A percentile compares a stretch with the other conserved stretches of the same genome.
Conservation (phyloP, 768 basidiomycete species). For the Tephrocybe rancida region DNA sequence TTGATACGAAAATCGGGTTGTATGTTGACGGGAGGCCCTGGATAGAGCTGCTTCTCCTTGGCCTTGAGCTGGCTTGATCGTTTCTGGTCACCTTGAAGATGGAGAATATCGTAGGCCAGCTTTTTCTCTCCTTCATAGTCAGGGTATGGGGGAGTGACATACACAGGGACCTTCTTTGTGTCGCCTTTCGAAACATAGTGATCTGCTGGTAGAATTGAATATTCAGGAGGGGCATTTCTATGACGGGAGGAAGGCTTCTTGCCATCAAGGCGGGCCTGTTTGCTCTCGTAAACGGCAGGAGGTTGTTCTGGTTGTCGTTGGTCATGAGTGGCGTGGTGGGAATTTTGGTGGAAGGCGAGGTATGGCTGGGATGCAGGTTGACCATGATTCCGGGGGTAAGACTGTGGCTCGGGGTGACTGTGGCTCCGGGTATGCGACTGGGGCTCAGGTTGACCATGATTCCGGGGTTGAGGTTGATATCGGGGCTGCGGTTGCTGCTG, state of each 20-base stretch:
- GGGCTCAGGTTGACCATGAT: constrained; percentile 10
- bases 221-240: constrained; percentile 12
- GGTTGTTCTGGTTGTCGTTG: background rate
- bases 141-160: background rate
- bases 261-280: constrained; percentile 1
- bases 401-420: too few relatives aligned
- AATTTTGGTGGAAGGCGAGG: background rate
- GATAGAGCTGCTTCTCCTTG: constrained; percentile 1
- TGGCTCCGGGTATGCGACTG: background rate
- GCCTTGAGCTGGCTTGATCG: background rate
- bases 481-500: constrained; percentile 2
- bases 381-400: constrained; percentile 1
- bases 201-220: constrained; percentile 9
- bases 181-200: background rate
- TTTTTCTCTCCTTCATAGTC: background rate
- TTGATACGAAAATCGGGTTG: constrained; percentile 10
- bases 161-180: background rate
- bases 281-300: background rate
- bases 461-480: background rate
- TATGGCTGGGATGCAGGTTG: constrained; percentile 8
- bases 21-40: constrained; percentile 1
- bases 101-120: background rate
- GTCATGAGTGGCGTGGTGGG: background rate
- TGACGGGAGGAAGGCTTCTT: background rate
- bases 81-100: background rate